phyloP scores from a whole-genome alignment of 2,329 filamentous ascomycete species.

The Botryotinia calthae region DNA sequence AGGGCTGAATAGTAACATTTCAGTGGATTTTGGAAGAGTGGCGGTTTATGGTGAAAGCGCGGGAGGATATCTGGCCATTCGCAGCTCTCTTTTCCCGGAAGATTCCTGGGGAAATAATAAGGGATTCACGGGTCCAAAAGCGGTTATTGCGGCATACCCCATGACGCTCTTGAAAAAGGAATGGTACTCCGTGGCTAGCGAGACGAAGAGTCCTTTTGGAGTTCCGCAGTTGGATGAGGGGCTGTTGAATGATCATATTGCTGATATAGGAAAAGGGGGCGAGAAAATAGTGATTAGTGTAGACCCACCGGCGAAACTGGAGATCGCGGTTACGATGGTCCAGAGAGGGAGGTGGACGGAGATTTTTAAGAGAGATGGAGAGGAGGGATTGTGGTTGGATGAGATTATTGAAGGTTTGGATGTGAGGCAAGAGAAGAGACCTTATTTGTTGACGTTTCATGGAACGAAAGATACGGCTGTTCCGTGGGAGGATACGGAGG shows the following conservation, averaged over 20 bases:
- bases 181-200: not conserved
- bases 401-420: not conserved
- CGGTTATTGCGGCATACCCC: not conserved
- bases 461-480: not conserved
- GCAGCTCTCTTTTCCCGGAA: not conserved
- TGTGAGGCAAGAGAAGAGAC: not conserved
- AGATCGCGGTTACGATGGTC: slow-evolving; percentile 3
- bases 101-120: not conserved
- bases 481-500: not conserved
- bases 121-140: not conserved
- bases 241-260: not conserved
- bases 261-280: not conserved
- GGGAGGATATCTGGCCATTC: slow-evolving; percentile 13
- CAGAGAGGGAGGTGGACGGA: slow-evolving; percentile 7
- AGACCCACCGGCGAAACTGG: not conserved
- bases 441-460: slow-evolving; percentile 4
- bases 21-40: slow-evolving; percentile 17
- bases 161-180: not conserved
- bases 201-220: not conserved
- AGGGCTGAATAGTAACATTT: not conserved
- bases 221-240: not conserved
- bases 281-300: not conserved
- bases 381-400: slow-evolving; percentile 1
- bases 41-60: slow-evolving; percentile 23
- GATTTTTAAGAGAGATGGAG: not conserved